Evolutionary conservation across 2,329 filamentous ascomycete genomes (phyloP), one percentile per base, ranked within the genome.

Genomic region (Fusarium guadeloupense): DNA sequence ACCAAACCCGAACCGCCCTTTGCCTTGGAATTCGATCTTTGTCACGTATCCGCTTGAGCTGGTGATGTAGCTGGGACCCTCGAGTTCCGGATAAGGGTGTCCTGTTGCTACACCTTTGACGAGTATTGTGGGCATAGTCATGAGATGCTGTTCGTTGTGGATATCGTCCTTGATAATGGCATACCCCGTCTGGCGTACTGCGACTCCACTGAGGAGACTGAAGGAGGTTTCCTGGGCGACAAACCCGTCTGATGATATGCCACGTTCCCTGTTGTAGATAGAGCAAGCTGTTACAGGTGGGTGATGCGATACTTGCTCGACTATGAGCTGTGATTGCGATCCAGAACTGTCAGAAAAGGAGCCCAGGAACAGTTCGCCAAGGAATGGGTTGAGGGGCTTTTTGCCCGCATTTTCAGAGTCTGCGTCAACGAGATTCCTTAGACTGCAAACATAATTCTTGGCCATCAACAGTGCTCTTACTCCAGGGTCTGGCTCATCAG

Each of bases 331-430:
- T 1, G 70, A 74, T 6, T 59, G 35, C 10, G 70, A 66, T 1
- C 65, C 43, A 2, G 20, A 38, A 13, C 50, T 54, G 28, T 77
- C 71, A 0, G 68, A 73, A 71, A 76, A 80, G 0, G 70, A 69
- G 0, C 76, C 77, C 4, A 83, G 56, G 59, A 83, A 83, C 1
- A 83, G 51, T 70, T 83, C 81, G 19, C 81, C 81, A 0, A 84
- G 71, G 51, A 84, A 83, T 4, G 81, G 80, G 50, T 84, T 84
- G 9, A 83, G 74, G 3, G 81, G 81, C 61, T 83, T 83, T 69
- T 81, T 81, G 39, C 33, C 45, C 0, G 39, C 45, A 13, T 59
- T 46, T 14, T 48, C 39, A 0, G 55, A 45, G 9, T 59, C 55
- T 17, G 55, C 55, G 4, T 16, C 37, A 12, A 59, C 55, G 1